Base-by-base conservation (phyloP, 768 basidiomycete genomes). In the Grammothele lineata region DNA sequence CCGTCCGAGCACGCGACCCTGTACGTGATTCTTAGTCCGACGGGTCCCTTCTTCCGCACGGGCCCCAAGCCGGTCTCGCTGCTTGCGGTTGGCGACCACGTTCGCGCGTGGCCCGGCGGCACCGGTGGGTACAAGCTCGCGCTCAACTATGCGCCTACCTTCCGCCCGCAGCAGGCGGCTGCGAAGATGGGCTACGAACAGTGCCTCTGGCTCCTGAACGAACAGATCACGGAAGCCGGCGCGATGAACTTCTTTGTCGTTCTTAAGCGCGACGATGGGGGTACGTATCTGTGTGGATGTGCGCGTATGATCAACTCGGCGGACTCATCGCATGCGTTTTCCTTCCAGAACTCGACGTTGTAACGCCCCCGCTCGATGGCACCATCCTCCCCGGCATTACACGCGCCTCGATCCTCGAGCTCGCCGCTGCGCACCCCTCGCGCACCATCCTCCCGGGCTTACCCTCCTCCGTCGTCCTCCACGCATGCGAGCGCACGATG, bases 201-300 rank as follows among this genome's bases (percentile, higher is more conserved):
- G 60, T 93, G 92, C 63, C 73, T 95, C 9, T 95, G 92, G 92
- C 71, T 95, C 26, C 80, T 88, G 50, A 92, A 92, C 0, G 71
- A 76, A 51, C 60, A 70, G 50, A 57, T 77, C 41, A 80, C 76
- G 3, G 78, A 77, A 62, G 91, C 92, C 34, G 92, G 92, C 34
- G 92, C 91, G 1, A 94, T 94, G 92, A 95, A 95, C 66, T 67
- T 92, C 63, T 94, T 94, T 51, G 80, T 85, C 36, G 88, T 84
- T 3, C 81, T 93, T 66, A 80, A 77, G 62, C 76, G 73, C 19
- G n/a, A n/a, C n/a, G 75, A 77, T 18, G 78, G n/a, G n/a, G n/a
- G n/a, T n/a, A 87, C 57, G 87, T 87, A 39, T 70, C 84, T 83
- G 42, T 48, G 73, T 51, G 34, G 23, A n/a, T 3, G 12, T 33